phyloP scores from a whole-genome alignment of 148 eudicot genomes.

The Nyssa sinensis region DNA sequence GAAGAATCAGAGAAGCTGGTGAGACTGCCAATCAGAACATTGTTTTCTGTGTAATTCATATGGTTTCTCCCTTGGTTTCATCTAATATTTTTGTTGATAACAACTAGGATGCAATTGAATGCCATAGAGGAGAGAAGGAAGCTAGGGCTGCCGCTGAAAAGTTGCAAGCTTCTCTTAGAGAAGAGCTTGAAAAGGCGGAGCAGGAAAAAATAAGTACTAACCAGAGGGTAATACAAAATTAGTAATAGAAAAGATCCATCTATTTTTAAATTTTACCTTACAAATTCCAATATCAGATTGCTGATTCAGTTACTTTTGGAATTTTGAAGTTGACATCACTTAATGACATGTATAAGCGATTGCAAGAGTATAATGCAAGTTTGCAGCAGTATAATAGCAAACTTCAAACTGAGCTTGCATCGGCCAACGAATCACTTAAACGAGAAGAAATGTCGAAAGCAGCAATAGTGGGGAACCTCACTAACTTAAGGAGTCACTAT shows the following conservation, averaged over 20 bases:
- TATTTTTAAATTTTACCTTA: neutral
- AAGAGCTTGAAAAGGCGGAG: conserved; percentile 52
- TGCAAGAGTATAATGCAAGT: conserved; percentile 72
- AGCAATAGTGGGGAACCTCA: conserved; percentile 50
- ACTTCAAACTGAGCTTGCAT: conserved; percentile 65
- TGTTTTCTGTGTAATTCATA: neutral
- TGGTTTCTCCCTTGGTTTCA: neutral
- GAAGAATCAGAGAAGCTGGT: conserved; percentile 63
- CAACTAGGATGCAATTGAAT: conserved; percentile 47
- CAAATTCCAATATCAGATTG: neutral
- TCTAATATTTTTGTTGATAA: conserved; percentile 2
- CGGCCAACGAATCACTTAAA: conserved; percentile 52
- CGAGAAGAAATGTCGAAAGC: conserved; percentile 61
- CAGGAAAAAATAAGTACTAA: conserved; percentile 50
- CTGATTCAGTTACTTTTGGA: neutral
- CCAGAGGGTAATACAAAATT: conserved; percentile 40
- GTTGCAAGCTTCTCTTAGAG: conserved; percentile 35
- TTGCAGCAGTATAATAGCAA: conserved; percentile 70
- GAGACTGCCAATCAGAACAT: conserved; percentile 10
- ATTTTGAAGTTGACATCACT: conserved; percentile 44
- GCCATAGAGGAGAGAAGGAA: conserved; percentile 53
- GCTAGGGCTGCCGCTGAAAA: conserved; percentile 52
- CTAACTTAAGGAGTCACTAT: conserved; percentile 55
- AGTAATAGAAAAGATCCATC: neutral
- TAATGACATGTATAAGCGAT: conserved; percentile 62